Evolutionary conservation across 495 filamentous ascomycete species (phyloP), one percentile per base, ranked within the genome.

Genomic region (Xylaria sp.): DNA sequence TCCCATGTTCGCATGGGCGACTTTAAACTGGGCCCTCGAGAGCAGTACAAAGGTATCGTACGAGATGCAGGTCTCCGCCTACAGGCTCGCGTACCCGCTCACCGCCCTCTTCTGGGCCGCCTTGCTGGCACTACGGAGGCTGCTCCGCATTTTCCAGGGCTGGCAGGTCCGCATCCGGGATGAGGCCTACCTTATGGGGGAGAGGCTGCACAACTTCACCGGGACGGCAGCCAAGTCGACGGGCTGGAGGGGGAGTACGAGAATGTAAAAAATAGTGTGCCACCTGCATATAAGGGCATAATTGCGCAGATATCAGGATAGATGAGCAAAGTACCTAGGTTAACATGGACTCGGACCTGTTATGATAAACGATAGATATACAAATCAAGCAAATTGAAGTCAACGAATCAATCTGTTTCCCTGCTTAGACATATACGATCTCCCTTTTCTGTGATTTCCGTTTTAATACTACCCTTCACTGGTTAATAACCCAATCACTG

Each of bases 111-210:
- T 80, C 35, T 74, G 89, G 15, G 74, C 80, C 24, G 72, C 67
- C 0, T 66, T 78, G 3, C 24, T 79, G n/a, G 74, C 76, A 37
- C 61, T 78, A 24, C 82, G 81, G 59, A 83, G 85, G 66, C 81
- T 90, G 50, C 80, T 95, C 48, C 88, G 87, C 52, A 82, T 91
- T 41, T 87, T 95, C 70, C 86, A 88, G 31, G 83, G 87, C 52
- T 99, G 96, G 96, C 89, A 92, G 77, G 86, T 89, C 75, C 89
- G 89, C 73, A 94, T 99, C 61, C 83, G 91, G 41, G 96, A 99
- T 77, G 96, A 99, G 80, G 95, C 97, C 9, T 99, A 98, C 76
- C 82, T 98, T 72, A 96, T 98, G 76, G 96, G 96, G 2, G 94
- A 98, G 82, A 84, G 94, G 41, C 82, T 99, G 72, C 95, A 98